Evolutionary conservation across 805 yeast species (phyloP).

Genomic region (Jamesozyma spencerorum): DNA sequence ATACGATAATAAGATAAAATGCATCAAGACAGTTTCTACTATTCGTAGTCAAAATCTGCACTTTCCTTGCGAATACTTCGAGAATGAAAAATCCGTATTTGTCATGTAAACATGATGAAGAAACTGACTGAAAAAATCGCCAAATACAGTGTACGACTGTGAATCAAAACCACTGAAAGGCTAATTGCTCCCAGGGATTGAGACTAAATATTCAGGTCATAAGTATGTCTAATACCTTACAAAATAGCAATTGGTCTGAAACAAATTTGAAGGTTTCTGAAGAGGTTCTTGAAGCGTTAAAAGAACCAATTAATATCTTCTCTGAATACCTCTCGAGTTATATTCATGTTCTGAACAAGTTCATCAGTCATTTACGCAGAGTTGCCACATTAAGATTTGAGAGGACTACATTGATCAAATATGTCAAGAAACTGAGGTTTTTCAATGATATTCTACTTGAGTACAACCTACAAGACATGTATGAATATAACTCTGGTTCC

Average conservation of each 20-base stretch:
- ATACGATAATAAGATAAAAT: no score
- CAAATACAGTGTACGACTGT: no score
- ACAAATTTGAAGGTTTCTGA: slow-evolving; percentile 5
- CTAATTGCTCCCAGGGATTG: no score
- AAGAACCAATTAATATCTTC: slow-evolving; percentile 9
- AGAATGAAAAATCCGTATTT: no score
- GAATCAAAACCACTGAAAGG: no score
- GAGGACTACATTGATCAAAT: slow-evolving; percentile 28
- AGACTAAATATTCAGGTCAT: no score
- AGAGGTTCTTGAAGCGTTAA: slow-evolving; percentile 7
- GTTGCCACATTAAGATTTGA: slow-evolving; percentile 26
- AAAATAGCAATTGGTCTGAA: slow-evolving; percentile 3
- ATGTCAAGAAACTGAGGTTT: slow-evolving; percentile 29
- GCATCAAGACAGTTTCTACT: no score
- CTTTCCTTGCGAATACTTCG: no score
- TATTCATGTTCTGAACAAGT: slow-evolving; percentile 26
- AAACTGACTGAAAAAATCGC: no score
- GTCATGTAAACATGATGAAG: no score
- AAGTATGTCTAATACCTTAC: slow-evolving; percentile 1
- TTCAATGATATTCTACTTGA: slow-evolving; percentile 21
- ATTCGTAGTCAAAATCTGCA: no score
- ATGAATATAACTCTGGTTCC: slow-evolving; percentile 2
- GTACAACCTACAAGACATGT: neutral
- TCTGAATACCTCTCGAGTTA: slow-evolving; percentile 23
- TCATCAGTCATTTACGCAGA: slow-evolving; percentile 25